These are phyloP conservation scores for Trichoderma gamsii DNA, from an alignment of 495 filamentous ascomycete species.

Conservation along the genomic window DNA sequence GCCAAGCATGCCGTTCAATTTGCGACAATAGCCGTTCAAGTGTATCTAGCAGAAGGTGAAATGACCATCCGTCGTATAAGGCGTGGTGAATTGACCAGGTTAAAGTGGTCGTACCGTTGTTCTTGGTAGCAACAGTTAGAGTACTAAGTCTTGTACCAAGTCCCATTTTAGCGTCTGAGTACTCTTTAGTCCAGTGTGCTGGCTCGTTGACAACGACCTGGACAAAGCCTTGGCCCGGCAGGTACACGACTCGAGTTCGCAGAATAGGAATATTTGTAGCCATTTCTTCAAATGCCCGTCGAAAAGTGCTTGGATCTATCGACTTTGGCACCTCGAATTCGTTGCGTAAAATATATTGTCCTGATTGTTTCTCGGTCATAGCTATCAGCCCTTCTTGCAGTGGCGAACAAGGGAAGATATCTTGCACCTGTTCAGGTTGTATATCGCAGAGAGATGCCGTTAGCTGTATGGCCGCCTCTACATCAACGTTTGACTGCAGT, in stretches of 20 bases:
- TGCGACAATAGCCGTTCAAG: not conserved
- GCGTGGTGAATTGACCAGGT: constrained; percentile 1
- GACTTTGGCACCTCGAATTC: not conserved
- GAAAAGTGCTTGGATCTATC: not conserved
- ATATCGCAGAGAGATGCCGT: not conserved
- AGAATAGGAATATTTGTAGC: constrained; percentile 31
- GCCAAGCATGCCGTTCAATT: not conserved
- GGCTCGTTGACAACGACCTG: not conserved
- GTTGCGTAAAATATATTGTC: not conserved
- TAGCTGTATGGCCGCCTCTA: not conserved
- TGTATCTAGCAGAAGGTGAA: not conserved
- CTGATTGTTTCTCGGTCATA: not conserved
- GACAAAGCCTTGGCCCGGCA: not conserved
- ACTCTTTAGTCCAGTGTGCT: not conserved
- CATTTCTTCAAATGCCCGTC: constrained; percentile 16
- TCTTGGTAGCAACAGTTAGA: not conserved
- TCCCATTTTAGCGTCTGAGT: not conserved
- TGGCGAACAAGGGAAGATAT: not conserved
- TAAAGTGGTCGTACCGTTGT: not conserved
- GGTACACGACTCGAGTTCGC: not conserved
- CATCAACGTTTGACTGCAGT: not conserved
- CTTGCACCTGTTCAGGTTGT: not conserved
- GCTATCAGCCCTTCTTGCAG: not conserved
- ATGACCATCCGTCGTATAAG: constrained; percentile 1
- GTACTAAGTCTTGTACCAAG: not conserved